Evolutionary conservation across 2,329 filamentous ascomycete genomes (phyloP), one percentile per base, ranked within the genome.

Genomic region (Nemania diffusa): DNA sequence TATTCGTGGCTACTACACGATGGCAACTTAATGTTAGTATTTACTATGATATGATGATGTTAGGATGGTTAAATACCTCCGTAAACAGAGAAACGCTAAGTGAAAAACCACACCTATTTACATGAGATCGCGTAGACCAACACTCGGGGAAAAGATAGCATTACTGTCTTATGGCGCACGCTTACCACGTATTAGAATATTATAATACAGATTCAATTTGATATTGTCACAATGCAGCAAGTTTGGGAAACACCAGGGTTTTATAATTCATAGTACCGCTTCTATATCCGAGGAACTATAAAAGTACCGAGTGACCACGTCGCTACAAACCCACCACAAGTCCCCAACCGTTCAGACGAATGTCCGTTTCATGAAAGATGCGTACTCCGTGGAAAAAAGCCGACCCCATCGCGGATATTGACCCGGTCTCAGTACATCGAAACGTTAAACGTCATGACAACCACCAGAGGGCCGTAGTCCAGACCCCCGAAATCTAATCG

Each of bases 371-470:
- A 74, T 75, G 71, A 74, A 70, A 71, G 58, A 73, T 70, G 72
- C 69, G 68, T 69, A 66, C 67, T 69, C 68, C 65, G 64, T 69
- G 63, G 68, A 73, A 65, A 44, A 66, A 73, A 69, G 67, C 68
- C 50, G 22, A 70, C 57, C 70, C 68, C 65, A 57, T 37, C 37
- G 64, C 56, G 67, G 60, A 71, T 67, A 56, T 69, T 67, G 62
- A 69, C 70, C n/a, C 22, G 5, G 15, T 34, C 24, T 62, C 59
- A 68, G 69, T 62, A 73, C 65, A 66, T 66, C 73, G 72, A 71
- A 64, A 74, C 74, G 70, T 76, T 68, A 73, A 72, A 74, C 61
- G 65, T 73, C 74, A 72, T 75, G 57, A 76, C 71, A 70, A 72
- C 71, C 72, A 71, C 73, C 63, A 64, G 52, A 68, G 68, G 71